These are phyloP conservation scores for Saccharomycopsis amapae DNA, from an alignment of 805 yeast species.

Conservation along the genomic window DNA sequence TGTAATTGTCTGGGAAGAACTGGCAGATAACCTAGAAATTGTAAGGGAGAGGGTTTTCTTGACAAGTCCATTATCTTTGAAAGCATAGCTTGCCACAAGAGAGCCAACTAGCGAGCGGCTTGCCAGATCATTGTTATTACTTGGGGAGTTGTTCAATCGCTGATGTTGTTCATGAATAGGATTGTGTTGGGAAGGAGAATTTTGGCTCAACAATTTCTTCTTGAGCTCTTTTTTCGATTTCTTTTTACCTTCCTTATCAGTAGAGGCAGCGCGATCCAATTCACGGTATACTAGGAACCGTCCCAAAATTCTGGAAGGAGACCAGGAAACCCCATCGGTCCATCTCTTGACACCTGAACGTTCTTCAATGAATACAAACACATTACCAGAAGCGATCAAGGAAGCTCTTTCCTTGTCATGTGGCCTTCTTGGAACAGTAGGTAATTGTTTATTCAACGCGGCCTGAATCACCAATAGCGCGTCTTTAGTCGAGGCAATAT, in stretches of 20 bases:
- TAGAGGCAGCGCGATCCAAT: conserved; percentile 37
- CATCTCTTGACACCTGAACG: conserved; percentile 81
- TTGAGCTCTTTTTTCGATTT: conserved; percentile 22
- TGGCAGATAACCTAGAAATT: conserved; percentile 29
- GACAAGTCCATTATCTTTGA: conserved; percentile 65
- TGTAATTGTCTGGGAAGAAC: conserved; percentile 11
- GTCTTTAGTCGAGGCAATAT: conserved; percentile 74
- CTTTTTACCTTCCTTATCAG: conserved; percentile 37
- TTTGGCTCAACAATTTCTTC: conserved; percentile 1
- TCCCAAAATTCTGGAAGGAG: conserved; percentile 83
- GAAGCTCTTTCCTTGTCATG: conserved; percentile 65
- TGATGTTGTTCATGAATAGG: no score
- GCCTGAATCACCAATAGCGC: conserved; percentile 79
- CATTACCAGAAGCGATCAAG: conserved; percentile 67
- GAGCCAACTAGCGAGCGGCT: conserved; percentile 48
- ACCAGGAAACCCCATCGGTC: conserved; percentile 97
- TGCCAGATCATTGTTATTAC: conserved; percentile 17
- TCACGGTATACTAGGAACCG: conserved; percentile 81
- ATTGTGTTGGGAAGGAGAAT: conserved; percentile 1
- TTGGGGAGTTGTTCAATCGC: not conserved
- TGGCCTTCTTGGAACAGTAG: conserved; percentile 68
- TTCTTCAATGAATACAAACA: conserved; percentile 81
- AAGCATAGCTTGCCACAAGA: conserved; percentile 51
- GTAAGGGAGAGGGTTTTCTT: conserved; percentile 75
- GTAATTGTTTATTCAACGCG: conserved; percentile 53